Evolutionary conservation across 805 yeast genomes (phyloP).

Genomic region (Brettanomyces custersianus): DNA sequence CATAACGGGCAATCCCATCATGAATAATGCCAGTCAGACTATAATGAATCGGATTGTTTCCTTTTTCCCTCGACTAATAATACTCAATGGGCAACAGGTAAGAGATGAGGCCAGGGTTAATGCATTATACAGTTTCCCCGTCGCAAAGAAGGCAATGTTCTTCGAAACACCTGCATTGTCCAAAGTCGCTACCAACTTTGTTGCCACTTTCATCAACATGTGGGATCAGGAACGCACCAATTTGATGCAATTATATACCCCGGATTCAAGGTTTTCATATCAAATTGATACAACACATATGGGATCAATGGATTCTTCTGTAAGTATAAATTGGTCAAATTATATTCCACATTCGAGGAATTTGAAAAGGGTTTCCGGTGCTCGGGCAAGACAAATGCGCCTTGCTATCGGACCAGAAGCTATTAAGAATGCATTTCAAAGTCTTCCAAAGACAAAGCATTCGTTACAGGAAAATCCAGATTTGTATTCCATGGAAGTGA

Average conservation of each 20-base stretch:
- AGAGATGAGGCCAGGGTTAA: conserved; percentile 62
- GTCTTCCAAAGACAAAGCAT: conserved; percentile 76
- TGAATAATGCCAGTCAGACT: conserved; percentile 29
- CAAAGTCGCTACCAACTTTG: conserved; percentile 63
- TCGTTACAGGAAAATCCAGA: conserved; percentile 53
- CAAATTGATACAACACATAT: conserved; percentile 61
- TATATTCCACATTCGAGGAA: conserved; percentile 74
- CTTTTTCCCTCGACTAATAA: conserved; percentile 69
- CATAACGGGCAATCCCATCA: conserved; percentile 70
- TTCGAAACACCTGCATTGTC: conserved; percentile 74
- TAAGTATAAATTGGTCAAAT: conserved; percentile 41
- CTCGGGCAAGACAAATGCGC: conserved; percentile 46
- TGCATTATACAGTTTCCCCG: conserved; percentile 45
- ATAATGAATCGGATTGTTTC: conserved; percentile 50
- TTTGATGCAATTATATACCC: conserved; percentile 64
- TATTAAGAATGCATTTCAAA: conserved; percentile 51
- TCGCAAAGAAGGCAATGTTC: conserved; percentile 53
- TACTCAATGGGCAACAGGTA: conserved; percentile 70
- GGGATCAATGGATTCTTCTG: conserved; percentile 9
- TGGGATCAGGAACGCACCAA: conserved; percentile 80
- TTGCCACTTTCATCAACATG: conserved; percentile 61
- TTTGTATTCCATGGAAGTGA: conserved; percentile 68
- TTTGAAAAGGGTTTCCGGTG: conserved; percentile 49
- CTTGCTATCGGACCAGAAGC: conserved; percentile 61
- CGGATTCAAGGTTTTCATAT: conserved; percentile 76